phyloP scores from a whole-genome alignment of 768 basidiomycete genomes.

The Xanthoconium stramineum region DNA sequence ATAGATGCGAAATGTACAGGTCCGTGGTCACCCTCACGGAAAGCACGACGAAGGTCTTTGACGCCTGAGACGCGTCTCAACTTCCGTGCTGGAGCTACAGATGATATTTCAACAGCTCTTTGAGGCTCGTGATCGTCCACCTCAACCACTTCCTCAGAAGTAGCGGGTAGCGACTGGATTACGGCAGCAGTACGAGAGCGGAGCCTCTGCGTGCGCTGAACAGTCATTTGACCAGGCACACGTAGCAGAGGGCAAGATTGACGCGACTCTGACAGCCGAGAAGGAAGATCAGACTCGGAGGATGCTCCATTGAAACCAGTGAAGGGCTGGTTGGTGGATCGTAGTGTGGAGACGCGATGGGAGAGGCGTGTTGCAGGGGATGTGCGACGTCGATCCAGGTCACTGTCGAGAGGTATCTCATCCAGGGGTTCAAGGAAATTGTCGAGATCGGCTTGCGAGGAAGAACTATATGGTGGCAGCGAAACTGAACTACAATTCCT shows the following conservation, averaged over 20 bases:
- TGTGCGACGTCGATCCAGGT: constrained; percentile 16
- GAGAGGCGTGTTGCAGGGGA: constrained; percentile 27
- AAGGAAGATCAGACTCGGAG: background rate
- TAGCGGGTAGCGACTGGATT: constrained; percentile 28
- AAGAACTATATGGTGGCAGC: background rate
- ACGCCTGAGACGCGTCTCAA: constrained; percentile 24
- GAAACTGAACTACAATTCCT: constrained; percentile 15
- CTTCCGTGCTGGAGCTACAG: constrained; percentile 6
- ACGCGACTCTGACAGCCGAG: constrained; percentile 4
- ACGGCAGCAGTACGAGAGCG: constrained; percentile 27
- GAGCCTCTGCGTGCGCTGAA: constrained; percentile 21
- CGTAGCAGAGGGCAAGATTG: constrained; percentile 7
- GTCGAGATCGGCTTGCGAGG: constrained; percentile 1
- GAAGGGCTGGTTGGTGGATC: background rate
- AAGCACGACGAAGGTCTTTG: constrained; percentile 24
- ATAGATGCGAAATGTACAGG: constrained; percentile 7
- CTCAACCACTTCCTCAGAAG: constrained; percentile 16
- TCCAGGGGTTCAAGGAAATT: constrained; percentile 6
- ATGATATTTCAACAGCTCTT: background rate
- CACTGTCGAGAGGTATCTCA: constrained; percentile 12
- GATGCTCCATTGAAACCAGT: constrained; percentile 8
- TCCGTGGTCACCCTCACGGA: constrained; percentile 12
- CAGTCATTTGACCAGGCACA: constrained; percentile 27
- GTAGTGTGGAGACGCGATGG: constrained; percentile 6
- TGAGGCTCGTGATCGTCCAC: constrained; percentile 1